Base-by-base conservation (phyloP, 78 protist species). In the Polysphondylium violaceum region DNA sequence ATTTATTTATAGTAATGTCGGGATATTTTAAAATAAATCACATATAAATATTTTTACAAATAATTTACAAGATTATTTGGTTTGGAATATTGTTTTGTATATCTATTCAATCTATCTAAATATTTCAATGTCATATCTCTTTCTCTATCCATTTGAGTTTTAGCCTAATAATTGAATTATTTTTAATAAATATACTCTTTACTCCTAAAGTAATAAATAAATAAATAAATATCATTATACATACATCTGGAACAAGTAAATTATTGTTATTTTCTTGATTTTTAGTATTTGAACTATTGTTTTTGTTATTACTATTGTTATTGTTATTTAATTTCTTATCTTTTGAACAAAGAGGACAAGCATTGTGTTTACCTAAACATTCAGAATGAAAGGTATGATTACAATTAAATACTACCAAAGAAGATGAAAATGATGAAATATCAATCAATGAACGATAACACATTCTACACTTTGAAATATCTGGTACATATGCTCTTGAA, bases 331-430 rank as follows among this genome's bases (percentile, higher is more conserved):
- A n/a, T 35, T 74, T 68, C 38, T 74, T 74, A 35, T 74, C 83
- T 74, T 74, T 83, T 23, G 78, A 68, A 58, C 91, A 83, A 40
- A 55, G 23, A 58, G 91, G 91, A 41, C 91, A 83, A 17, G 50
- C 91, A 36, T 51, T 58, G 31, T 83, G 91, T 33, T 83, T 83
- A 11, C 91, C 91, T 1, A 83, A 41, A 69, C 91, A 83, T 16
- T 74, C 65, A 29, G 79, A 69, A 44, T 83, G 91, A 35, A 67
- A 40, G 17, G 89, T 33, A 38, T 79, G 89, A 50, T 67, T 41
- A 67, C 89, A 79, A 27, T 67, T 59, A 33, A 68, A 79, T 11
- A 79, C 53, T 0, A 79, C 9, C 8, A 79, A 27, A 0, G 19
- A 38, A 68, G 9, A 5, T 40, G 64, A 40, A 2, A 31, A 43